Base-by-base conservation (phyloP, 2,329 filamentous ascomycete genomes). In the Juglanconis sp. region DNA sequence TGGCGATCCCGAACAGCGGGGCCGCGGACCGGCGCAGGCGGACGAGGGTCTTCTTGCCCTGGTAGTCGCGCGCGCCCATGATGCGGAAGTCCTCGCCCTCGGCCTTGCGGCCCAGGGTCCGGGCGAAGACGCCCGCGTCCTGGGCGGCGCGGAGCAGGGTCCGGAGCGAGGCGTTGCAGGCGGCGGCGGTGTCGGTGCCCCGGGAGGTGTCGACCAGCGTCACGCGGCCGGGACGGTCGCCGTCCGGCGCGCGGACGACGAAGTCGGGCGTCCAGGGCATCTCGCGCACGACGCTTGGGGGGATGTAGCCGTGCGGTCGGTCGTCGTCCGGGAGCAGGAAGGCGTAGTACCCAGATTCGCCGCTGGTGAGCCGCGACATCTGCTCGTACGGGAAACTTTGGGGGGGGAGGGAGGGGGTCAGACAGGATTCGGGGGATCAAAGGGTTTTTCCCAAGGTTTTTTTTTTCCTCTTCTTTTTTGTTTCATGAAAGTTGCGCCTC, bases 1-100 rank as follows among this genome's bases (percentile, higher is more conserved):
- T 83, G 30, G 85, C 78, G 42, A 89, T 79, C 1, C 87, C 87
- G 58, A 89, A 87, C 1, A 90, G 74, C 5, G 80, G 76, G 52
- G 74, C 78, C 1, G 82, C 85, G 36, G 77, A 76, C n/a, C 85
- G 76, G 68, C 65, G 62, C 32, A 68, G 57, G 34, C 52, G 60
- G 8, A 64, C 52, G 13, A 66, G 62, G 50, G 66, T 65, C 53
- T 63, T 55, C 42, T 56, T 56, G 49, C 38, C 57, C 31, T 53
- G 47, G n/a, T 63, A 60, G 49, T 52, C 52, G 9, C 55, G 8
- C 24, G 71, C 65, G 7, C 69, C 71, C 34, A 72, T 64, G 56
- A 74, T 60, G 31, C 68, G 64, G 63, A 74, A 76, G 47, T 69
- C 69, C 59, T 77, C 75, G 63, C 72, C 69, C 36, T 70, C 75